Conservation (phyloP, 2,329 filamentous ascomycete species). For the Paecilomyces niveus region DNA sequence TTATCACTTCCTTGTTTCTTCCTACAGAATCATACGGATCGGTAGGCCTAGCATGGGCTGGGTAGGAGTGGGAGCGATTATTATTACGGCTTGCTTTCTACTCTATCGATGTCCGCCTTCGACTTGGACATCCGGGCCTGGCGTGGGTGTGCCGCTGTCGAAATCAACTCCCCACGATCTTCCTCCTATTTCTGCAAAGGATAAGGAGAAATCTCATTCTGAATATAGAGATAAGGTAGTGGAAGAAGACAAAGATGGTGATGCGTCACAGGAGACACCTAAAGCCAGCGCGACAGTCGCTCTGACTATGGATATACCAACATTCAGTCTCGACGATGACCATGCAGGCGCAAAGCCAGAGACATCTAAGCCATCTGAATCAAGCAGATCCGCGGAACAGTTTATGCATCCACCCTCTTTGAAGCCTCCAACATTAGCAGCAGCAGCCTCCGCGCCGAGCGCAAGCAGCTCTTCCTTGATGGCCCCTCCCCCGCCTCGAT, state of each 20-base stretch:
- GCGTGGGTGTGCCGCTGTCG: conserved; percentile 2
- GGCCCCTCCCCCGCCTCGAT: conserved; percentile 26
- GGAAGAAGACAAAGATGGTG: conserved; percentile 5
- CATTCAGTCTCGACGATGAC: conserved; percentile 22
- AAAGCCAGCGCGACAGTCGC: conserved; percentile 24
- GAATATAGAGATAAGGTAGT: neutral
- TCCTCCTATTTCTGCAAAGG: neutral
- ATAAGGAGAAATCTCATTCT: neutral
- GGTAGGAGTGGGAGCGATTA: conserved; percentile 30
- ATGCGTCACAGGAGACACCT: conserved; percentile 27
- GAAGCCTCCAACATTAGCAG: conserved; percentile 4
- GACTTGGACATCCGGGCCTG: conserved; percentile 21
- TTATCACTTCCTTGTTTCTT: neutral
- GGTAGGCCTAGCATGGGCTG: conserved; percentile 32
- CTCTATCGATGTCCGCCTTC: conserved; percentile 32
- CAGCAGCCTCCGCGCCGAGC: conserved; percentile 6
- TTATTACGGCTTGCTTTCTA: conserved; percentile 33
- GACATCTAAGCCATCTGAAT: conserved; percentile 2
- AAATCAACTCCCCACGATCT: neutral
- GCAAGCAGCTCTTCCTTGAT: conserved; percentile 21
- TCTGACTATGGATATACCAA: conserved; percentile 22
- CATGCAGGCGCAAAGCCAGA: conserved; percentile 2
- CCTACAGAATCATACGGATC: neutral
- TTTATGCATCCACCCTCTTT: conserved; percentile 1
- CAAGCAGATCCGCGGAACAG: conserved; percentile 7